phyloP scores from a whole-genome alignment of 2,329 filamentous ascomycete genomes.

The Fusarium redolens region DNA sequence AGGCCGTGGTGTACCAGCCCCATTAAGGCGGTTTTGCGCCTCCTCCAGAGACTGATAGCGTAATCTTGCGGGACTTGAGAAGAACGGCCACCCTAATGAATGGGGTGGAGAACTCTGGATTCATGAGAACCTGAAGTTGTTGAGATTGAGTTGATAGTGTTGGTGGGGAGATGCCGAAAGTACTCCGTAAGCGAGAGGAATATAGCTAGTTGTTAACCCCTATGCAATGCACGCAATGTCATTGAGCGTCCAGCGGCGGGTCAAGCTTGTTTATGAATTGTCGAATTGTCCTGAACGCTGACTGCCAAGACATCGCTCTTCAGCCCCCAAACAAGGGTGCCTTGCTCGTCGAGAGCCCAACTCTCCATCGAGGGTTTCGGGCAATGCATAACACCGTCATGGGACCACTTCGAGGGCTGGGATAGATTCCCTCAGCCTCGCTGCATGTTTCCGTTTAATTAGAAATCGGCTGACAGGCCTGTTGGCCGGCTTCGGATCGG shows the following conservation, averaged over 20 bases:
- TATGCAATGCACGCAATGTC: not conserved
- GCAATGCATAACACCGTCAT: conserved; percentile 10
- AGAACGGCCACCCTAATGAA: conserved; percentile 41
- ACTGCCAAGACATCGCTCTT: conserved; percentile 26
- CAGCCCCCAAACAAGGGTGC: conserved; percentile 27
- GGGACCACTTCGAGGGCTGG: not conserved
- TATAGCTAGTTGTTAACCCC: not conserved
- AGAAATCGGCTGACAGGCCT: conserved; percentile 8
- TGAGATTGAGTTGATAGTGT: not conserved
- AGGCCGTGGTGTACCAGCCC: conserved; percentile 45
- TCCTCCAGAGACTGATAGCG: conserved; percentile 40
- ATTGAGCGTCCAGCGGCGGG: conserved; percentile 19
- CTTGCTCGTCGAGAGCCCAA: conserved; percentile 15
- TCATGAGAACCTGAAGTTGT: conserved; percentile 34
- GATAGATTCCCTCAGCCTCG: conserved; percentile 13
- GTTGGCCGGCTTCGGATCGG: conserved; percentile 10
- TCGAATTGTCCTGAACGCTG: conserved; percentile 22
- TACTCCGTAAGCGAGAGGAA: conserved; percentile 5
- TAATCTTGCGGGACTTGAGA: conserved; percentile 39
- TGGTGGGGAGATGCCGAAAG: not conserved
- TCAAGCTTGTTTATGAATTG: conserved; percentile 29
- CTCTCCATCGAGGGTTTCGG: not conserved
- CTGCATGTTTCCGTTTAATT: conserved; percentile 14
- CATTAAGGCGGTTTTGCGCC: conserved; percentile 43
- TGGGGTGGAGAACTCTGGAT: conserved; percentile 35